Conservation (phyloP, 78 protist genomes). For the Dictyostelium citrinum region DNA sequence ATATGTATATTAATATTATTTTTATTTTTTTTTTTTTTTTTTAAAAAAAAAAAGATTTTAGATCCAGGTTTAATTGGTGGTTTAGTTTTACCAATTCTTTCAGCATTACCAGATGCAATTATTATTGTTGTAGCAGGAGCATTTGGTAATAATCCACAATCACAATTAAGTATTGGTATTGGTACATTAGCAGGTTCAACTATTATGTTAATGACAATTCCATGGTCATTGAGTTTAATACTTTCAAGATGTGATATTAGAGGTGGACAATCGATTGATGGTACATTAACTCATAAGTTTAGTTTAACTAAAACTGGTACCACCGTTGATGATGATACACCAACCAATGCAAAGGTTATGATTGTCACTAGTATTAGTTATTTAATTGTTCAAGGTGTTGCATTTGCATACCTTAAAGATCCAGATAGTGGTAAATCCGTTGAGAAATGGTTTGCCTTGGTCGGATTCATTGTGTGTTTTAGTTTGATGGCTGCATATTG, state of each 20-base stretch:
- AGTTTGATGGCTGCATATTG: conserved; percentile 50
- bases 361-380: conserved; percentile 28
- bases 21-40: background rate
- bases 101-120: conserved; percentile 94
- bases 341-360: conserved; percentile 74
- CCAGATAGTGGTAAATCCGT: conserved; percentile 10
- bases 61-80: conserved; percentile 86
- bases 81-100: conserved; percentile 88
- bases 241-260: conserved; percentile 42
- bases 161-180: conserved; percentile 88
- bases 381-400: conserved; percentile 85
- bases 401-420: conserved; percentile 61
- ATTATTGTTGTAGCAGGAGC: conserved; percentile 91
- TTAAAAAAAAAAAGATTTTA: background rate
- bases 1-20: too few relatives aligned
- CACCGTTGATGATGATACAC: conserved; percentile 74
- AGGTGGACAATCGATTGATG: conserved; percentile 42
- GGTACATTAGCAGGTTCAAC: conserved; percentile 95
- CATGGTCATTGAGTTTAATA: conserved; percentile 72
- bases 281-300: background rate
- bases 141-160: conserved; percentile 83
- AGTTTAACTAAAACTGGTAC: conserved; percentile 43
- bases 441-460: conserved; percentile 74
- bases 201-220: conserved; percentile 93
- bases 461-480: conserved; percentile 59